Conservation (phyloP, 768 basidiomycete species). For the Suillus variegatus region DNA sequence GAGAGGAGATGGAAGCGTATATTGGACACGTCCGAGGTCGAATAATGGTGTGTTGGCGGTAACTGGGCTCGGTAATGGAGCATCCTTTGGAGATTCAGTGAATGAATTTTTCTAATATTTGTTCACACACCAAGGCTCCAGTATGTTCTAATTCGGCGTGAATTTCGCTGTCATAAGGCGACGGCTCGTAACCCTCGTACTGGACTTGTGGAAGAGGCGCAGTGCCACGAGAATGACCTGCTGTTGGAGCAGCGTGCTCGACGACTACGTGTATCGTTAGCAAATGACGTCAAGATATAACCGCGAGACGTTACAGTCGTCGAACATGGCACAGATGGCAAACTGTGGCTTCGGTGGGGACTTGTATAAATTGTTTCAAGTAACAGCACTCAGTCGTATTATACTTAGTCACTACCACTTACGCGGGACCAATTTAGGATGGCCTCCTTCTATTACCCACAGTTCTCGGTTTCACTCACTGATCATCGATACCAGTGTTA, state of each 20-base stretch:
- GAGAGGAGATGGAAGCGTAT: conserved; percentile 82
- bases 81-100: conserved; percentile 30
- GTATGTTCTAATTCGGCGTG: conserved; percentile 44
- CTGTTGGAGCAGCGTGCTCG: conserved; percentile 70
- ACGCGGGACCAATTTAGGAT: not conserved
- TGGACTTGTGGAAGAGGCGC: conserved; percentile 59
- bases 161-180: conserved; percentile 53
- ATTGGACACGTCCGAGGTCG: conserved; percentile 88
- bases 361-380: not conserved
- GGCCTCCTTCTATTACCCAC: not conserved
- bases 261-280: conserved; percentile 58
- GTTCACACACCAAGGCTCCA: conserved; percentile 18
- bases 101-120: not conserved
- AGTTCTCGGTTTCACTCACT: not conserved
- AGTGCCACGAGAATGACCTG: conserved; percentile 33
- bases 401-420: not conserved
- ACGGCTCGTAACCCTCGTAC: conserved; percentile 89
- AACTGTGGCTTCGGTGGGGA: not conserved
- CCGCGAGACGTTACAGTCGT: conserved; percentile 48
- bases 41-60: conserved; percentile 61
- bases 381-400: not conserved
- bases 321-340: conserved; percentile 45
- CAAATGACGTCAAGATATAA: conserved; percentile 9
- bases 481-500: not conserved
- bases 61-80: conserved; percentile 26